Percentiles rank a stretch among this genome's conserved stretches.
These are phyloP conservation scores for Parietaria judaica DNA, from an alignment of 306 rosid genomes.

Conservation along the genomic window DNA sequence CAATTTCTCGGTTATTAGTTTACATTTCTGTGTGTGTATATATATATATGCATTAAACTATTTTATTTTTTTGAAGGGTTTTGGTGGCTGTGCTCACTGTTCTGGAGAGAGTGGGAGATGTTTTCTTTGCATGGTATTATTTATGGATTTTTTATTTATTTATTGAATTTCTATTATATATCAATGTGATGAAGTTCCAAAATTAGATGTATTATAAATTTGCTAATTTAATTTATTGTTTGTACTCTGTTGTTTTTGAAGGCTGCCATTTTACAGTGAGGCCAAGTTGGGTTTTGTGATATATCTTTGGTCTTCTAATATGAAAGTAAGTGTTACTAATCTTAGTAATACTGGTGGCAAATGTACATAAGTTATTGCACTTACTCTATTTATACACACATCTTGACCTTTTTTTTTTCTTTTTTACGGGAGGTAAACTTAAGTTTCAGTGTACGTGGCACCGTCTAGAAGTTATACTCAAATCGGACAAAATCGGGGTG, in stretches of 20 bases:
- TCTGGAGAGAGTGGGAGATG: conserved; percentile 31
- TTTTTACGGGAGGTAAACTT: too few relatives aligned
- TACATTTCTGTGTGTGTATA: too few relatives aligned
- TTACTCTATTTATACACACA: background rate
- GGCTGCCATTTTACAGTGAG: conserved; percentile 35
- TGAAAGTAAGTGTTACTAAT: conserved; percentile 19
- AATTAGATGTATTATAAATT: background rate
- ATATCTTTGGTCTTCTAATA: conserved; percentile 34
- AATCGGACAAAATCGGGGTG: too few relatives aligned
- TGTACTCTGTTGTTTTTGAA: background rate
- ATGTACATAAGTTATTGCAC: too few relatives aligned
- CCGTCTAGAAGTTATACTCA: too few relatives aligned
- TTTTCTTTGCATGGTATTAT: conserved; percentile 32
- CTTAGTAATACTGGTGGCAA: too few relatives aligned
- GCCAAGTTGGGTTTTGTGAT: conserved; percentile 31
- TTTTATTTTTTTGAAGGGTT: conserved; percentile 17
- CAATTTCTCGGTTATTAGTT: background rate
- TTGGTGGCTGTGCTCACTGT: conserved; percentile 27
- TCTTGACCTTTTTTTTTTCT: background rate
- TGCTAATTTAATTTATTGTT: background rate
- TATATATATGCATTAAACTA: background rate
- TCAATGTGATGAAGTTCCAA: background rate
- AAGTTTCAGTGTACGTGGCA: too few relatives aligned
- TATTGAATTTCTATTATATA: background rate
- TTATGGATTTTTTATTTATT: background rate